Base-by-base conservation (phyloP, 441 rosid genomes). In the Syzygium malaccense region DNA sequence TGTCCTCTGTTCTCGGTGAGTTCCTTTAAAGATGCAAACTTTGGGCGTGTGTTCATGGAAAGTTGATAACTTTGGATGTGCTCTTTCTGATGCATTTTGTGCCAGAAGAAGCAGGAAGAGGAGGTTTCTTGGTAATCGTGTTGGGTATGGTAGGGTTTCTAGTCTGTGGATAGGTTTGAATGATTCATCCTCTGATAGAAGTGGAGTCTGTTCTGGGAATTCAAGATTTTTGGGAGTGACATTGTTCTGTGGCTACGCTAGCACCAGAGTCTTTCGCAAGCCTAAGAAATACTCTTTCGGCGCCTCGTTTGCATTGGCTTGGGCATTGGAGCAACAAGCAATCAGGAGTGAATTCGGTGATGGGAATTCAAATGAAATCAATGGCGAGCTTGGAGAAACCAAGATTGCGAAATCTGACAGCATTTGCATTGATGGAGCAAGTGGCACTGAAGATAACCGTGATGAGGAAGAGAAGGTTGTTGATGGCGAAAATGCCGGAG, bases 271-370 rank as follows among this genome's bases (percentile, higher is more conserved):
- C 86, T 84, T 92, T 87, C 66, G 89, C 89, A 91, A 90, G 86
- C 92, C 94, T 33, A 93, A 90, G 89, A 89, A 88, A 88, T 80
- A 89, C 25, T 89, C 75, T 79, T 88, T 68, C 32, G 79, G 93
- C 55, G 58, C 93, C 55, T 87, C 90, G 26, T 90, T 94, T 64
- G 93, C 91, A 53, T 89, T 93, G 89, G 93, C 96, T 83, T 93
- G 94, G 93, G 93, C 96, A 87, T 87, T 91, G 62, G 95, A 93
- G 92, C 94, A 93, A 88, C 93, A 94, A 75, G 95, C 92, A 88
- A 89, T 89, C 83, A 93, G 89, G 75, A 91, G 89, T 90, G 95
- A 89, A 84, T 68, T 92, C 48, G 89, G 90, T 49, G 54, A 58
- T 57, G 94, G 85, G 90, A 92, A 91, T 85, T 89, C 91, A 68